phyloP scores from a whole-genome alignment of 2,329 filamentous ascomycete species.

The Diaporthe capsici region DNA sequence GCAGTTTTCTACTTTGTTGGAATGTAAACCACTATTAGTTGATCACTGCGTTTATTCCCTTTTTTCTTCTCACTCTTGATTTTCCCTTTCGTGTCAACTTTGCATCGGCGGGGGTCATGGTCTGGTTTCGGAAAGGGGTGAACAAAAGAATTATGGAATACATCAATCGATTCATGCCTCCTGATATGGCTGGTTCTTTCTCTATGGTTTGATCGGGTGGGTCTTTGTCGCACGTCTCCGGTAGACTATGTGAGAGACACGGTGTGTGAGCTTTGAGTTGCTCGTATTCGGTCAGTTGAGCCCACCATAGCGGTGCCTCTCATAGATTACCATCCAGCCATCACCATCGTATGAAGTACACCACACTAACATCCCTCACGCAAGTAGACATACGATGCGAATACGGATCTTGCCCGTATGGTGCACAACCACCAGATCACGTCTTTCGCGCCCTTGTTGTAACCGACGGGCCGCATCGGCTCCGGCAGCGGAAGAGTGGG shows the following conservation, averaged over 20 bases:
- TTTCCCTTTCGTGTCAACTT: not conserved
- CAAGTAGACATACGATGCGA: not conserved
- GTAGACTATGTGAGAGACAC: not conserved
- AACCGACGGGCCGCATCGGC: conserved; percentile 6
- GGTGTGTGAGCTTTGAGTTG: not conserved
- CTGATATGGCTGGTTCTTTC: not conserved
- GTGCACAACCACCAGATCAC: not conserved
- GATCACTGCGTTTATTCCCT: not conserved
- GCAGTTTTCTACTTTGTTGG: conserved; percentile 5
- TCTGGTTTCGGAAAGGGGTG: not conserved
- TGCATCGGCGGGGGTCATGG: conserved; percentile 14
- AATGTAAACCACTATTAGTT: conserved; percentile 1
- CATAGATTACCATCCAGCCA: not conserved
- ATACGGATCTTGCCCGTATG: not conserved
- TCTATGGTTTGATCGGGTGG: not conserved
- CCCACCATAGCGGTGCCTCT: not conserved
- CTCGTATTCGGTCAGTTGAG: not conserved
- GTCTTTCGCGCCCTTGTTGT: not conserved
- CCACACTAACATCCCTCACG: not conserved
- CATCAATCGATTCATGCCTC: not conserved
- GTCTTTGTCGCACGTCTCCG: not conserved
- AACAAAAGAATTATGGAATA: conserved; percentile 1
- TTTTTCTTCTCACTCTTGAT: not conserved
- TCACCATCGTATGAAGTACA: not conserved
- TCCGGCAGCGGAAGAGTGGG: not conserved